Conservation (phyloP, 1,284 basidiomycete genomes). For the Leccinum cinnamomeum region DNA sequence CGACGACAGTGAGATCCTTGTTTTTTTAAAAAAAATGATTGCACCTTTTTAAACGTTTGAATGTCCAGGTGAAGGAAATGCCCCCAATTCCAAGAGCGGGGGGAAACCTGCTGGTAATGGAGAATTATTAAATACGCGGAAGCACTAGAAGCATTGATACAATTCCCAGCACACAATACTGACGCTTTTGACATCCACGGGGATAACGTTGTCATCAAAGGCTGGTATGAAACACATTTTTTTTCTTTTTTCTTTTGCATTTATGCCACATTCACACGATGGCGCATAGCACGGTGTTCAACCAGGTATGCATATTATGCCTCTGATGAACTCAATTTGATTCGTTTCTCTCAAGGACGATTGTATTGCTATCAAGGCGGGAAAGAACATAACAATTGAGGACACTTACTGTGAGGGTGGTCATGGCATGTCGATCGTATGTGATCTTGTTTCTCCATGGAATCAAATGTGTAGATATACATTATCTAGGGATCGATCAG, state of each 20-base stretch:
- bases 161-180: conserved; percentile 46
- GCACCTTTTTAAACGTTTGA: background rate
- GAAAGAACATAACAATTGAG: conserved; percentile 54
- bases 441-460: conserved; percentile 5
- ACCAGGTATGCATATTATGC: conserved; percentile 27
- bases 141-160: background rate
- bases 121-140: no score
- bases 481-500: conserved; percentile 49
- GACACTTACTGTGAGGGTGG: conserved; percentile 55
- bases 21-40: background rate
- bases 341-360: conserved; percentile 46
- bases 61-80: conserved; percentile 39
- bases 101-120: conserved; percentile 27
- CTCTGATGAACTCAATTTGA: background rate
- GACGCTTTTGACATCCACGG: conserved; percentile 55
- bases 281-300: conserved; percentile 24
- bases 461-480: background rate
- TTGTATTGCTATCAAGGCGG: conserved; percentile 61
- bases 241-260: background rate
- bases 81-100: conserved; percentile 23
- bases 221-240: conserved; percentile 26
- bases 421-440: conserved; percentile 59
- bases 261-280: conserved; percentile 4
- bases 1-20: conserved; percentile 40
- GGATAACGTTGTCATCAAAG: conserved; percentile 44